Evolutionary conservation across 2,329 filamentous ascomycete genomes (phyloP).

Genomic region (Proliferodiscus dingleyae): DNA sequence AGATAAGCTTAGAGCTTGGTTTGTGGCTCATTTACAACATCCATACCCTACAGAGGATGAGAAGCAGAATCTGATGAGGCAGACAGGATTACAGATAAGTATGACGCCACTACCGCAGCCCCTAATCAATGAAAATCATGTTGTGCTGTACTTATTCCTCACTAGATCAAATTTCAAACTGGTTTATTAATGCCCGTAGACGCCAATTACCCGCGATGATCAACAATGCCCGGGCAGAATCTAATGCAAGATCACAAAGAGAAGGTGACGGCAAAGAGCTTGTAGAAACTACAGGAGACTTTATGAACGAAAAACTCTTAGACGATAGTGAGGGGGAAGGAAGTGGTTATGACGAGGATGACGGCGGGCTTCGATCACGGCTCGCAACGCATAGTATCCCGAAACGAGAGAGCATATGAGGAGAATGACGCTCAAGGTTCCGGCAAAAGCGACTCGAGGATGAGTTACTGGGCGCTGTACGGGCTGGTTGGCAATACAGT

Average conservation of each 20-base stretch:
- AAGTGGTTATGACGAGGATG: slow-evolving; percentile 42
- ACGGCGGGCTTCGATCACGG: background rate
- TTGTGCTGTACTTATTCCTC: background rate
- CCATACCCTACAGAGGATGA: slow-evolving; percentile 86
- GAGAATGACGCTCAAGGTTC: background rate
- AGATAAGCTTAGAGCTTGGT: slow-evolving; percentile 76
- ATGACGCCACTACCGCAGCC: slow-evolving; percentile 37
- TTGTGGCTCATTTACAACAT: slow-evolving; percentile 68
- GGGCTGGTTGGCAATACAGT: no score
- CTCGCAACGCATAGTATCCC: background rate
- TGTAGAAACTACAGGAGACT: slow-evolving; percentile 32
- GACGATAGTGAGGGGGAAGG: slow-evolving; percentile 49
- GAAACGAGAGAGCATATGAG: slow-evolving; percentile 3
- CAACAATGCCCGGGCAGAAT: slow-evolving; percentile 40
- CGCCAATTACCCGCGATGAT: slow-evolving; percentile 59
- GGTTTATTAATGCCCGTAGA: slow-evolving; percentile 74
- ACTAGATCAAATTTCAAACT: slow-evolving; percentile 67
- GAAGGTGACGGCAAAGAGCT: slow-evolving; percentile 18
- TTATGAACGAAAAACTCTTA: slow-evolving; percentile 36
- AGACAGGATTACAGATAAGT: slow-evolving; percentile 76
- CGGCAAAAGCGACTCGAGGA: background rate
- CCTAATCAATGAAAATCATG: background rate
- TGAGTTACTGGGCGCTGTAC: no score
- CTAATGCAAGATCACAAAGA: slow-evolving; percentile 19
- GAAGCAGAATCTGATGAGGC: slow-evolving; percentile 73